Conservation (phyloP, 192 early-diverging fungal species). For the Cladochytrium replicatum region DNA sequence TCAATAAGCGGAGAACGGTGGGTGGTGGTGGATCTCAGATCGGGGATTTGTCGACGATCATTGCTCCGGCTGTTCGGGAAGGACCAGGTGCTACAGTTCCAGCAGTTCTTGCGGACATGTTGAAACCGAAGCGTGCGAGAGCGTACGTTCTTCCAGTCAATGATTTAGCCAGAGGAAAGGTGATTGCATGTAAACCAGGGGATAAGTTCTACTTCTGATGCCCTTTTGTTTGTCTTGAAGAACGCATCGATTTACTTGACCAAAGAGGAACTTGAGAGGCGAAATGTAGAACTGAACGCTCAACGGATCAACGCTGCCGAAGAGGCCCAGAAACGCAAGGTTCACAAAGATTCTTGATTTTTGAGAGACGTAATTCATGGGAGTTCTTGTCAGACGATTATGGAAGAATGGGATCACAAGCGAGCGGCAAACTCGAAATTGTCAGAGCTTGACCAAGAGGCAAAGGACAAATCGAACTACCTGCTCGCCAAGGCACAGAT, state of each 20-base stretch:
- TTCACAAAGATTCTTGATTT: background rate
- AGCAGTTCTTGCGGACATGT: slow-evolving; percentile 13
- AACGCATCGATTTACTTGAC: slow-evolving; percentile 20
- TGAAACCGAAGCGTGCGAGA: no score
- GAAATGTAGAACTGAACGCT: slow-evolving; percentile 17
- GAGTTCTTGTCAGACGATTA: slow-evolving; percentile 25
- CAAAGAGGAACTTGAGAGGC: slow-evolving; percentile 28
- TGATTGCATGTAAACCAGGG: background rate
- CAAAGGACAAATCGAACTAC: slow-evolving; percentile 45
- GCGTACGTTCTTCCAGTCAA: no score
- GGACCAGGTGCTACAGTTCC: no score
- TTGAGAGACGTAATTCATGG: background rate
- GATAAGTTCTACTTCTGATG: background rate
- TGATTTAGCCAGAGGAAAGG: no score
- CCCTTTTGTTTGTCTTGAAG: slow-evolving; percentile 5
- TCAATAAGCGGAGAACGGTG: background rate
- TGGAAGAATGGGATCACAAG: slow-evolving; percentile 41
- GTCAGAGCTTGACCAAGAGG: slow-evolving; percentile 36
- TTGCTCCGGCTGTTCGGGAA: slow-evolving; percentile 28
- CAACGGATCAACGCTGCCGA: slow-evolving; percentile 23
- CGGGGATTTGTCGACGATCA: slow-evolving; percentile 2
- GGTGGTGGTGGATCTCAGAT: slow-evolving; percentile 1
- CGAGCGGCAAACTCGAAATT: slow-evolving; percentile 39
- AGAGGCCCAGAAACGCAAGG: slow-evolving; percentile 35
- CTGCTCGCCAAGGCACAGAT: slow-evolving; percentile 47